These are phyloP conservation scores for Ophiostoma fasciatum DNA, from an alignment of 2,329 filamentous ascomycete species.

Conservation along the genomic window DNA sequence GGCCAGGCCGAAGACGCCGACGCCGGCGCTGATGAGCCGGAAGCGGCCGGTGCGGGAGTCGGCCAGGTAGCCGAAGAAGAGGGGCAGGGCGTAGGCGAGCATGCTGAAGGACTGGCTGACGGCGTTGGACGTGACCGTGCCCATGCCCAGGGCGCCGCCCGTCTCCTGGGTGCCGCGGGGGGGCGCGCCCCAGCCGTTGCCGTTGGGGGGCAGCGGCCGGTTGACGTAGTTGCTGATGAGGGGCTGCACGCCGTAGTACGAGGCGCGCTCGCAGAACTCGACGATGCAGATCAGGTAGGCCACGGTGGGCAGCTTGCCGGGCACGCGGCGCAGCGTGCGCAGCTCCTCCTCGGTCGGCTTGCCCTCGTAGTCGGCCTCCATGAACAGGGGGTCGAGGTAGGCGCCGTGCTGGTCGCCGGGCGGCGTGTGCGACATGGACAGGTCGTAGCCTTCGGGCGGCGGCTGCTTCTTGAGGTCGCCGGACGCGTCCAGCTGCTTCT, in stretches of 20 bases:
- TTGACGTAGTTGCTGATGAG: slow-evolving; percentile 56
- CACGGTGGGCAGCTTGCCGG: slow-evolving; percentile 48
- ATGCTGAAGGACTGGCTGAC: slow-evolving; percentile 40
- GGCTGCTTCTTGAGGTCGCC: neutral
- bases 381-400: slow-evolving; percentile 6
- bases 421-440: slow-evolving; percentile 3
- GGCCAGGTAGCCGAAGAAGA: slow-evolving; percentile 41
- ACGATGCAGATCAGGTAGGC: slow-evolving; percentile 58
- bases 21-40: slow-evolving; percentile 55
- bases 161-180: slow-evolving; percentile 27
- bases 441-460: neutral
- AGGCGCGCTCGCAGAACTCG: slow-evolving; percentile 63
- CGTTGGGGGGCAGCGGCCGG: slow-evolving; percentile 35
- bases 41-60: slow-evolving; percentile 59
- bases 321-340: slow-evolving; percentile 44
- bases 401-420: slow-evolving; percentile 5
- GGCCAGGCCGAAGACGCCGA: slow-evolving; percentile 50
- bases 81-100: slow-evolving; percentile 41
- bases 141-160: slow-evolving; percentile 44
- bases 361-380: slow-evolving; percentile 18
- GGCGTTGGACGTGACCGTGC: slow-evolving; percentile 36
- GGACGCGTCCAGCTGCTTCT: slow-evolving; percentile 1
- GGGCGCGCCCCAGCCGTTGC: slow-evolving; percentile 33
- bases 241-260: slow-evolving; percentile 58
- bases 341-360: slow-evolving; percentile 50